Evolutionary conservation across 768 basidiomycete genomes (phyloP).

Genomic region (Leccinum disarticulatum): DNA sequence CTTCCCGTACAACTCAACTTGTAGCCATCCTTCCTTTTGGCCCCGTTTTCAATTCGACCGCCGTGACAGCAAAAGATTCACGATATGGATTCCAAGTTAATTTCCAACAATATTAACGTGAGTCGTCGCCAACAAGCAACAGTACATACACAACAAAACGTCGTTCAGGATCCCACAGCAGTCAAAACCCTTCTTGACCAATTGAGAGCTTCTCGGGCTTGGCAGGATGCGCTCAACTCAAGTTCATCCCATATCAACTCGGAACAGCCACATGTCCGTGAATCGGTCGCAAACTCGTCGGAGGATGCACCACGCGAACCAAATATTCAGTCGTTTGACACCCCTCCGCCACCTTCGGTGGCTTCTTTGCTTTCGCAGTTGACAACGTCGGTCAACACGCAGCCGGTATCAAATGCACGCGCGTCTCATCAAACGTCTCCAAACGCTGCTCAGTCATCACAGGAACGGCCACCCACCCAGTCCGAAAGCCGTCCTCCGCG

Average conservation of each 20-base stretch:
- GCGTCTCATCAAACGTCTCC: constrained; percentile 5
- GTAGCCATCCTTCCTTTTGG: not conserved
- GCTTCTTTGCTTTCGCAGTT: constrained; percentile 65
- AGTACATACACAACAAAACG: not conserved
- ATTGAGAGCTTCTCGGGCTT: constrained; percentile 64
- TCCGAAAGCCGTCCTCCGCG: constrained; percentile 16
- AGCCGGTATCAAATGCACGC: constrained; percentile 9
- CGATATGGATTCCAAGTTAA: constrained; percentile 49
- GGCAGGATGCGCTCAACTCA: constrained; percentile 49
- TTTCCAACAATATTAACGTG: constrained; percentile 61
- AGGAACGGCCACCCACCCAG: constrained; percentile 14
- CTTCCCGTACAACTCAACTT: not conserved
- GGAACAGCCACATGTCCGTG: constrained; percentile 6
- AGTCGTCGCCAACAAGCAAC: constrained; percentile 8
- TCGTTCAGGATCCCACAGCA: constrained; percentile 57
- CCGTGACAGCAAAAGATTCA: not conserved
- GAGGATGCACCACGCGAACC: constrained; percentile 8
- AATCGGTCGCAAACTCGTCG: constrained; percentile 7
- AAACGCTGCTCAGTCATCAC: constrained; percentile 11
- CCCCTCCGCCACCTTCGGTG: constrained; percentile 42
- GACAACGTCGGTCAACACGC: constrained; percentile 34
- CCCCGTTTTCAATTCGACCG: not conserved
- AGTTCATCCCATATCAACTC: constrained; percentile 2
- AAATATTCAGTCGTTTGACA: not conserved
- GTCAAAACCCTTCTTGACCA: constrained; percentile 72